phyloP scores from a whole-genome alignment of 106 monocot species.

The Platanthera guangdongensis region DNA sequence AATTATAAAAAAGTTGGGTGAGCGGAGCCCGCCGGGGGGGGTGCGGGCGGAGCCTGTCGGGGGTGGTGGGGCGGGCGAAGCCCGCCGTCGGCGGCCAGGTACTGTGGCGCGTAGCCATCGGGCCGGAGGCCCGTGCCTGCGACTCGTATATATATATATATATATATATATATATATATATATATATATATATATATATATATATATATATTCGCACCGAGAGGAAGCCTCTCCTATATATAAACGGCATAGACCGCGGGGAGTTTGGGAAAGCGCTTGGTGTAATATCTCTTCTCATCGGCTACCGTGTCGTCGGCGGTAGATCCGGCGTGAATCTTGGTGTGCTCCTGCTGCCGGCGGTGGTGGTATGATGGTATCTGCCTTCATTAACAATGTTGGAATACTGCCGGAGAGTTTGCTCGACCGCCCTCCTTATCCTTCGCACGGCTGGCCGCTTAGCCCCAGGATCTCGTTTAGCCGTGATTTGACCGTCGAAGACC shows the following conservation, averaged over 20 bases:
- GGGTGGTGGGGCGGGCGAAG: too few relatives aligned
- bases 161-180: too few relatives aligned
- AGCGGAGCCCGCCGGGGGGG: too few relatives aligned
- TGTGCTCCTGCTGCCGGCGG: background rate
- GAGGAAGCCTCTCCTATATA: background rate
- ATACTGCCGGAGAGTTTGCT: slow-evolving; percentile 3
- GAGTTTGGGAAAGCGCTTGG: background rate
- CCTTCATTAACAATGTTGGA: slow-evolving; percentile 1
- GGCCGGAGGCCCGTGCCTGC: too few relatives aligned
- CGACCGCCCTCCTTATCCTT: background rate
- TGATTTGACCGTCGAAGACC: background rate
- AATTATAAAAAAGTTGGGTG: too few relatives aligned
- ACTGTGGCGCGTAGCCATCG: too few relatives aligned
- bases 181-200: too few relatives aligned
- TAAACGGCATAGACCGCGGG: background rate
- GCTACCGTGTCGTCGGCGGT: background rate
- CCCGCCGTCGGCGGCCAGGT: too few relatives aligned
- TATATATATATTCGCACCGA: background rate
- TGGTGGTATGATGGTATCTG: slow-evolving; percentile 2
- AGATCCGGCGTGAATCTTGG: background rate
- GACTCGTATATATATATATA: too few relatives aligned
- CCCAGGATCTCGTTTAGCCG: slow-evolving; percentile 3
- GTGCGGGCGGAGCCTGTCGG: too few relatives aligned
- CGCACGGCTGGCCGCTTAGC: slow-evolving; percentile 1
- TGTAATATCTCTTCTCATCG: background rate